Base-by-base conservation (phyloP, 2,329 filamentous ascomycete genomes). In the Nothophoma quercina region DNA sequence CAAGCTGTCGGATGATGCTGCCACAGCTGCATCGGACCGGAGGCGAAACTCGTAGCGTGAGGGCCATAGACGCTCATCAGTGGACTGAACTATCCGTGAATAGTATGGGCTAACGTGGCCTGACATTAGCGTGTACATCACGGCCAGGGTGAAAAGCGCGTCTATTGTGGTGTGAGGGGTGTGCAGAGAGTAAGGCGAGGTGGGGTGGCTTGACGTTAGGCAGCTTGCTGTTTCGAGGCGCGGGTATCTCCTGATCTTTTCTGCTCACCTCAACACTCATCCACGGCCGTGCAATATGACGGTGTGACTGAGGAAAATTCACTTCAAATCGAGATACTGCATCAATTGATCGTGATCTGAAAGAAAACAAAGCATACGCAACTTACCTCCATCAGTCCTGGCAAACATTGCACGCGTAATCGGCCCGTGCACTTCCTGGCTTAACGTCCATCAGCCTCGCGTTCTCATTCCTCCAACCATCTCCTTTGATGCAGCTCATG, bases 1-100 rank as follows among this genome's bases (percentile, higher is more conserved):
- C 53, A 59, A 51, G 26, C 54, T 58, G 59, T 69, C 68, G 67
- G 68, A 72, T 70, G 61, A 68, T 65, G 65, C 57, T 65, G 64
- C 57, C 51, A 67, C 68, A 65, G 65, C 57, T 65, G 64, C 57
- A 52, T 68, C 68, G 67, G 67, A 54, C 64, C 44, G 56, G 64
- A 66, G 65, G 58, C 63, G 56, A 44, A 38, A 39, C 36, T 29
- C 32, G 45, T 60, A 61, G 58, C 59, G 55, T 62, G 56, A 59
- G 53, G 53, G 32, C 47, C 23, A 52, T 21, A 34, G 32, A 44
- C 42, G 47, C 44, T 47, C 30, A 46, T 49, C 45, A 50, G 42
- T 55, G 56, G 44, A 41, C 34, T 46, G 46, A 34, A 44, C 23
- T 53, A 42, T 21, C 43, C 42, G 40, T 51, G 39, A 39, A 40